phyloP scores from a whole-genome alignment of 1,284 basidiomycete genomes.

The Blastosporella zonata region DNA sequence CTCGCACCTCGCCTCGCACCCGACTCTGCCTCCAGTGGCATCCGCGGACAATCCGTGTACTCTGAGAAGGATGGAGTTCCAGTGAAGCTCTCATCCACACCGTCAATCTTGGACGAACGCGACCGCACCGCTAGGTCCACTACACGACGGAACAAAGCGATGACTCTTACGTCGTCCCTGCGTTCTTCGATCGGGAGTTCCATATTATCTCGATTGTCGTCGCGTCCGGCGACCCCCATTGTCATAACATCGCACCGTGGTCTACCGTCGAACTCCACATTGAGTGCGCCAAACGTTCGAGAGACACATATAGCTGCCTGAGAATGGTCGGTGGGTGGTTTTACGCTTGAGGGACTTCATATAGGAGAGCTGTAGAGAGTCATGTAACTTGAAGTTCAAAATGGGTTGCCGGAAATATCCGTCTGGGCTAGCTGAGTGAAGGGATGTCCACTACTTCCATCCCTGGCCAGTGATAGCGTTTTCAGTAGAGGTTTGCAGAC shows the following conservation, averaged over 20 bases:
- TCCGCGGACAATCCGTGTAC: conserved; percentile 18
- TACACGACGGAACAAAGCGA: neutral
- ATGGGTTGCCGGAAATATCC: too few species aligned
- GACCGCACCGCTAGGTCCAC: conserved; percentile 1
- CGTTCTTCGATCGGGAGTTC: conserved; percentile 1
- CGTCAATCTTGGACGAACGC: conserved; percentile 17
- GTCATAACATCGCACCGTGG: neutral
- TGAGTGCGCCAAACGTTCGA: neutral
- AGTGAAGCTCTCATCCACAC: conserved; percentile 19
- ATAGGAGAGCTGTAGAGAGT: too few species aligned
- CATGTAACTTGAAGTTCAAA: too few species aligned
- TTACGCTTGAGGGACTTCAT: too few species aligned
- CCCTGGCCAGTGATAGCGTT: too few species aligned
- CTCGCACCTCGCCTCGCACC: conserved; percentile 11
- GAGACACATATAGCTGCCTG: neutral
- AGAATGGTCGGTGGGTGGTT: too few species aligned
- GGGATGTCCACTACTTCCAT: too few species aligned
- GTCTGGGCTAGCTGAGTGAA: too few species aligned
- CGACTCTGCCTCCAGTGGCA: neutral
- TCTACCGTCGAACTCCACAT: conserved; percentile 3
- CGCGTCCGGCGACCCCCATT: neutral
- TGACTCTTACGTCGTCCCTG: conserved; percentile 5
- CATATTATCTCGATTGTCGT: neutral
- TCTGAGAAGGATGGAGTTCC: conserved; percentile 13
- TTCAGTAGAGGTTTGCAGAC: too few species aligned